These are phyloP conservation scores for Eucalyptus grandis DNA, from an alignment of 345 rosid genomes.

Conservation along the genomic window DNA sequence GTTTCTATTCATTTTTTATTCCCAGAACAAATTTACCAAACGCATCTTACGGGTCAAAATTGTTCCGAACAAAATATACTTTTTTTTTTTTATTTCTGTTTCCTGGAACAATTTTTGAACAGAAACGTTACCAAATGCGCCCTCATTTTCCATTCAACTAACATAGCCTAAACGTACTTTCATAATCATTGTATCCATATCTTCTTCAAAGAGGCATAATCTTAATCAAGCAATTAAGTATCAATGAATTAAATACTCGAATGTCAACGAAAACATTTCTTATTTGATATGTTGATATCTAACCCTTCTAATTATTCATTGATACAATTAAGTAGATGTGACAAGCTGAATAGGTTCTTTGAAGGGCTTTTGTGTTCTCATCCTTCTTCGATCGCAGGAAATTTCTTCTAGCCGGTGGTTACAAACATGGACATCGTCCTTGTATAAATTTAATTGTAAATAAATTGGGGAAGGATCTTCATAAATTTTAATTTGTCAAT, in stretches of 20 bases:
- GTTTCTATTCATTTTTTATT: too few relatives aligned
- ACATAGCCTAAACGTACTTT: background rate
- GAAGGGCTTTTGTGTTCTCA: background rate
- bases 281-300: too few relatives aligned
- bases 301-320: background rate
- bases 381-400: background rate
- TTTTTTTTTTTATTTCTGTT: too few relatives aligned
- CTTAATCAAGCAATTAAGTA: background rate
- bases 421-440: background rate
- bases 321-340: background rate
- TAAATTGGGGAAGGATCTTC: background rate
- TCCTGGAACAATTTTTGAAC: too few relatives aligned
- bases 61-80: too few relatives aligned
- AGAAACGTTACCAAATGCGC: too few relatives aligned
- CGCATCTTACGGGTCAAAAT: too few relatives aligned
- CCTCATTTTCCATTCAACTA: background rate
- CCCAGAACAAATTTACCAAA: too few relatives aligned
- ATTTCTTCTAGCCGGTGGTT: background rate
- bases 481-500: background rate
- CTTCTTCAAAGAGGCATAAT: background rate
- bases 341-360: background rate
- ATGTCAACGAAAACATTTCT: background rate
- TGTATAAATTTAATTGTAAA: background rate
- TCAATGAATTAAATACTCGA: background rate
- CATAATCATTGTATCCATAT: background rate